Conservation (phyloP, 495 filamentous ascomycete species). For the Niebla homalea region DNA sequence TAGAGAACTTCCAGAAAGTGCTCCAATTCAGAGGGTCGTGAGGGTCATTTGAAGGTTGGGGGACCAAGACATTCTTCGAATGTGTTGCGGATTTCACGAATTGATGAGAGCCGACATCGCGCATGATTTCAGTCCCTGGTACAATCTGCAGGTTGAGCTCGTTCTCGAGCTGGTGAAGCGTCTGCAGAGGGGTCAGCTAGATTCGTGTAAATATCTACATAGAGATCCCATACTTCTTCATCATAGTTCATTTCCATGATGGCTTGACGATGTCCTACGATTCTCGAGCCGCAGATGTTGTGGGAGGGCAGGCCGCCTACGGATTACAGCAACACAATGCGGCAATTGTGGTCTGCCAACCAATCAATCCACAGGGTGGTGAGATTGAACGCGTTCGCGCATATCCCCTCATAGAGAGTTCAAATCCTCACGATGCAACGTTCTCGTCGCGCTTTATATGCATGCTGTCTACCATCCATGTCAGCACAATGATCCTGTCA, state of each 20-base stretch:
- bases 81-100: slow-evolving; percentile 39
- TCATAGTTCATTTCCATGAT: slow-evolving; percentile 33
- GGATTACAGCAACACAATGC: too few relatives aligned
- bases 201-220: not conserved
- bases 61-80: slow-evolving; percentile 36
- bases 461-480: too few relatives aligned
- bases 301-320: too few relatives aligned
- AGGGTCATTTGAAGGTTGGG: slow-evolving; percentile 36
- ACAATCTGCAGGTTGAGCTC: slow-evolving; percentile 43
- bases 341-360: too few relatives aligned
- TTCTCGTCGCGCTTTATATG: too few relatives aligned
- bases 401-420: not conserved
- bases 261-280: not conserved
- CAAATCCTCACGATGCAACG: not conserved
- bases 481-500: too few relatives aligned
- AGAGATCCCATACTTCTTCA: slow-evolving; percentile 18
- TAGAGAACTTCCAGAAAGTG: slow-evolving; percentile 27
- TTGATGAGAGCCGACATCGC: slow-evolving; percentile 44
- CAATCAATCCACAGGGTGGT: too few relatives aligned
- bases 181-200: slow-evolving; percentile 11
- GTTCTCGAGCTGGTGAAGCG: slow-evolving; percentile 29
- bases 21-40: slow-evolving; percentile 36
- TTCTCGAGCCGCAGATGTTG: too few relatives aligned
- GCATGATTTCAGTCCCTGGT: slow-evolving; percentile 52
- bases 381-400: not conserved